Percentiles rank a stretch among this genome's conserved stretches.
Evolutionary conservation across 257 asterid species (phyloP).

Genomic region (Salvia hispanica): DNA sequence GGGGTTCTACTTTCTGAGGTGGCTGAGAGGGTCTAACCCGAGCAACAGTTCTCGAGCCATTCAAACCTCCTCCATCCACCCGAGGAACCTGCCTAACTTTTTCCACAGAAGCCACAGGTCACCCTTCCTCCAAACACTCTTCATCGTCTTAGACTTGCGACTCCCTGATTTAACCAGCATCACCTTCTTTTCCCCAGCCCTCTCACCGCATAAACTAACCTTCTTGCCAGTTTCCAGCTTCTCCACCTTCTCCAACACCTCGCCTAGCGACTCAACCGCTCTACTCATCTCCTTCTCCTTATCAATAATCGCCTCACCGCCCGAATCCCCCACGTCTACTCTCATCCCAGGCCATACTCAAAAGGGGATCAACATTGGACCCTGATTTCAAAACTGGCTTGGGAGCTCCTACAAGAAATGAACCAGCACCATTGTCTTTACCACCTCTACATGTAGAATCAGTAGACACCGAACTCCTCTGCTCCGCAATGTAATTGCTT

Average conservation of each 20-base stretch:
- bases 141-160: constrained; percentile 58
- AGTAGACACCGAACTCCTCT: constrained; percentile 56
- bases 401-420: constrained; percentile 63
- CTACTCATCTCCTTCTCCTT: constrained; percentile 52
- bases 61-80: constrained; percentile 38
- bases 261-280: constrained; percentile 73
- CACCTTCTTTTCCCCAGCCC: constrained; percentile 41
- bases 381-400: constrained; percentile 63
- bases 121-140: constrained; percentile 96
- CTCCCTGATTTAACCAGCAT: constrained; percentile 39
- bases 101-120: constrained; percentile 67
- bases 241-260: constrained; percentile 86
- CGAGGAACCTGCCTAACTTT: constrained; percentile 56
- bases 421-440: constrained; percentile 49
- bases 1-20: constrained; percentile 57
- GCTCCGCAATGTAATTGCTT: constrained; percentile 64
- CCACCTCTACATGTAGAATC: constrained; percentile 63
- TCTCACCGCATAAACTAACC: constrained; percentile 40
- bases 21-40: constrained; percentile 52
- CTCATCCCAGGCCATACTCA: constrained; percentile 47
- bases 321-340: constrained; percentile 39
- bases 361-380: constrained; percentile 47
- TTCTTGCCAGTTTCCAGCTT: constrained; percentile 58
- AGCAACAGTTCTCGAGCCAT: constrained; percentile 41
- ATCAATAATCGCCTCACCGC: constrained; percentile 39